These are phyloP conservation scores for Ochetophila trinervis DNA, from an alignment of 306 rosid species.

Conservation along the genomic window DNA sequence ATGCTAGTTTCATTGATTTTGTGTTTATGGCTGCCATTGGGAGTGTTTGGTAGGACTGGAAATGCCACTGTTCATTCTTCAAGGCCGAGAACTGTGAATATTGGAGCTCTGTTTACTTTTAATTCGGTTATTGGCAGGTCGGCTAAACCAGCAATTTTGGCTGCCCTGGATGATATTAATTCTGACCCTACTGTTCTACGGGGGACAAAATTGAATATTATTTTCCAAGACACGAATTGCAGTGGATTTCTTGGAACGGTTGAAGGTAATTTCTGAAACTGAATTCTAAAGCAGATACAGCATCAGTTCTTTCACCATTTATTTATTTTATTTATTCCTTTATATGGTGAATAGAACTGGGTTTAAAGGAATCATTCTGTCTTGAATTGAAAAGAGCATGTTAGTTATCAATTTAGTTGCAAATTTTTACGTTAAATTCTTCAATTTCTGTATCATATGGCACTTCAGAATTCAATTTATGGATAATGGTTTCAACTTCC, in stretches of 20 bases:
- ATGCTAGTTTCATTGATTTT: conserved; percentile 34
- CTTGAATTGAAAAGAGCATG: conserved; percentile 4
- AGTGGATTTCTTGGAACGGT: conserved; percentile 65
- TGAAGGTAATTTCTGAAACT: conserved; percentile 53
- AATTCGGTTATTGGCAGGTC: conserved; percentile 64
- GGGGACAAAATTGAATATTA: conserved; percentile 33
- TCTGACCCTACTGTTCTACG: conserved; percentile 46
- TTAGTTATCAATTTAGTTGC: conserved; percentile 8
- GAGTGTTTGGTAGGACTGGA: conserved; percentile 43
- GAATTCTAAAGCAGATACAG: conserved; percentile 13
- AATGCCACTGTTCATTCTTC: conserved; percentile 37
- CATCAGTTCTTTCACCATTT: conserved; percentile 13
- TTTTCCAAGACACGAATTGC: conserved; percentile 56
- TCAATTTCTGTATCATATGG: background rate
- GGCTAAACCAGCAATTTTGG: conserved; percentile 48
- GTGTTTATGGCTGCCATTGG: conserved; percentile 43
- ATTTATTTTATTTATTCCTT: background rate
- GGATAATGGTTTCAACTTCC: background rate
- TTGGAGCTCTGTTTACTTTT: conserved; percentile 60
- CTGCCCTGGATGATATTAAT: conserved; percentile 61
- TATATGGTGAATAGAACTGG: background rate
- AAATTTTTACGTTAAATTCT: background rate
- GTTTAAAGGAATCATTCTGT: conserved; percentile 2
- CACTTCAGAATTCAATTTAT: conserved; percentile 7
- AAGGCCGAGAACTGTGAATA: conserved; percentile 45